Percentiles rank a stretch among this genome's conserved stretches.
phyloP scores from a whole-genome alignment of 1,139 yeast species.

The Blastobotrys elegans region DNA sequence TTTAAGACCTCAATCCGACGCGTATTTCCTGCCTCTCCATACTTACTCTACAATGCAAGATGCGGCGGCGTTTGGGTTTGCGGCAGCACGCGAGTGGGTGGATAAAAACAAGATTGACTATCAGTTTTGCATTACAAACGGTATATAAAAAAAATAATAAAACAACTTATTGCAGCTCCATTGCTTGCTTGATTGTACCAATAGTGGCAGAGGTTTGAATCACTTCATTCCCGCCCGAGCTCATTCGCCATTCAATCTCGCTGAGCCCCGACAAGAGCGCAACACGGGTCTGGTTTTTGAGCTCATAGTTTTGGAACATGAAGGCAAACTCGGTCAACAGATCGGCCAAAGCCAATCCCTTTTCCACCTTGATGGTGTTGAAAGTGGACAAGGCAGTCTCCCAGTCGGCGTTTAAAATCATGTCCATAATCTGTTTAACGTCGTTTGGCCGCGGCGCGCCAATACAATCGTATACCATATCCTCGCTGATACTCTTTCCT shows the following conservation, averaged over 20 bases:
- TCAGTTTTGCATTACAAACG: slow-evolving; percentile 16
- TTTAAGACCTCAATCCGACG: slow-evolving; percentile 35
- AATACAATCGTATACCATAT: slow-evolving; percentile 85
- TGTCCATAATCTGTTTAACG: slow-evolving; percentile 65
- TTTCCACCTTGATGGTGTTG: slow-evolving; percentile 54
- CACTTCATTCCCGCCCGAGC: slow-evolving; percentile 88
- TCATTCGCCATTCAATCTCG: slow-evolving; percentile 85
- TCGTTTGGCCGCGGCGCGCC: slow-evolving; percentile 95
- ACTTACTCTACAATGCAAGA: slow-evolving; percentile 38
- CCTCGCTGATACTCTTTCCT: slow-evolving; percentile 47
- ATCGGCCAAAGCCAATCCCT: slow-evolving; percentile 89
- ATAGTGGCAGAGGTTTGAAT: slow-evolving; percentile 88
- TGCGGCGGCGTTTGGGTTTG: slow-evolving; percentile 38
- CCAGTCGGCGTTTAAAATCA: slow-evolving; percentile 86
- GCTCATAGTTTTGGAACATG: slow-evolving; percentile 59
- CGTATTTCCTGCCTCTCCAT: slow-evolving; percentile 37
- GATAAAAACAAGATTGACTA: slow-evolving; percentile 26
- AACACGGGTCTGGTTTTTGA: slow-evolving; percentile 58
- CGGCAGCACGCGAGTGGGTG: slow-evolving; percentile 36
- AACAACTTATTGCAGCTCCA: slow-evolving; percentile 32
- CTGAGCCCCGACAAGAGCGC: slow-evolving; percentile 63
- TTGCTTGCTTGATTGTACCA: slow-evolving; percentile 71
- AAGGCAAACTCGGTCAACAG: slow-evolving; percentile 71
- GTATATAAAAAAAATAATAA: neutral
- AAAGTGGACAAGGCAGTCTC: slow-evolving; percentile 67